phyloP scores from a whole-genome alignment of 305 asterid genomes.

The Fraxinus nigra region DNA sequence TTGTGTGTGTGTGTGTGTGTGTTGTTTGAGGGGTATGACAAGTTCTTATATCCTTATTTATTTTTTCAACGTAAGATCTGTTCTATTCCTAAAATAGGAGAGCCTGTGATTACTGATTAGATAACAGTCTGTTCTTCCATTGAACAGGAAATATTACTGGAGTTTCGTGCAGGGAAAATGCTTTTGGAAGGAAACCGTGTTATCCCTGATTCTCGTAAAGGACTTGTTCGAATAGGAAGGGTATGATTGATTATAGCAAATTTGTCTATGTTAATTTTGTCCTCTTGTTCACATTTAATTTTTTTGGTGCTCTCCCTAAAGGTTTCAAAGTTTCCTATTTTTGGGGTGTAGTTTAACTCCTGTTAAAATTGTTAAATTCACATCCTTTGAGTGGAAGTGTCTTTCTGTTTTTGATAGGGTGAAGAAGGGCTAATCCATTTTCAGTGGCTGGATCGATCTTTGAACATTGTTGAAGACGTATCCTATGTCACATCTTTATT shows the following conservation, averaged over 20 bases:
- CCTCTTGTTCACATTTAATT: conserved; percentile 10
- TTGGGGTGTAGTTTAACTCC: not conserved
- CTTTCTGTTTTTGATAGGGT: conserved; percentile 48
- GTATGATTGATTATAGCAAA: conserved; percentile 37
- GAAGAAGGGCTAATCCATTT: conserved; percentile 88
- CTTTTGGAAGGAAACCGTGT: conserved; percentile 74
- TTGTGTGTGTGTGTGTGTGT: not conserved
- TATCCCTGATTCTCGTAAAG: conserved; percentile 88
- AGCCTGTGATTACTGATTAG: not conserved
- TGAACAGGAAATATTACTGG: conserved; percentile 66
- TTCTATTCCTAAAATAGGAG: not conserved
- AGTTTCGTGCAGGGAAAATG: conserved; percentile 97
- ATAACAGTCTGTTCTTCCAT: conserved; percentile 17
- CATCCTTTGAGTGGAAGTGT: conserved; percentile 6
- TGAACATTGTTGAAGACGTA: conserved; percentile 76
- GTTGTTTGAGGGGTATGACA: not conserved
- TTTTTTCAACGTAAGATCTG: not conserved
- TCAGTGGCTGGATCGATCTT: conserved; percentile 85
- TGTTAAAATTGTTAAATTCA: not conserved
- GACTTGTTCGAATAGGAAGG: conserved; percentile 89
- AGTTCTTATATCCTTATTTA: not conserved
- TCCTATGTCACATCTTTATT: conserved; percentile 38
- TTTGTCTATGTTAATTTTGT: conserved; percentile 2
- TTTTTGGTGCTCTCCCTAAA: not conserved
- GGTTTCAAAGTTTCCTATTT: not conserved